Conservation (phyloP, 1,284 basidiomycete species). For the Leccinum angustisporum region DNA sequence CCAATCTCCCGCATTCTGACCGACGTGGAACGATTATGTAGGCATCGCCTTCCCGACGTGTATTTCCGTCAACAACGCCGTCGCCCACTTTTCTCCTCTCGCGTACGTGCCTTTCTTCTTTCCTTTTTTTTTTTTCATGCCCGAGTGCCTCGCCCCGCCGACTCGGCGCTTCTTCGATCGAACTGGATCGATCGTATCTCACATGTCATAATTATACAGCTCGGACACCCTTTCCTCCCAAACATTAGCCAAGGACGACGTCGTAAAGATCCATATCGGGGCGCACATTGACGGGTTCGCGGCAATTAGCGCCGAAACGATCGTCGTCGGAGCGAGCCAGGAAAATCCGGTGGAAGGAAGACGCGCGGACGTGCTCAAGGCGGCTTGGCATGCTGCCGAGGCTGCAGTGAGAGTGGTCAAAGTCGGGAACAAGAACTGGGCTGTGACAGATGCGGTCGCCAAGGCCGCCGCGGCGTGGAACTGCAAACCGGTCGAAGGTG, state of each 20-base stretch:
- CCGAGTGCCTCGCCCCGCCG: background rate
- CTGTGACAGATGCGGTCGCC: slow-evolving; percentile 85
- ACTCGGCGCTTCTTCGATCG: slow-evolving; percentile 4
- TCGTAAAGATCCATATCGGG: slow-evolving; percentile 95
- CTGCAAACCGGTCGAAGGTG: slow-evolving; percentile 90
- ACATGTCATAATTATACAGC: slow-evolving; percentile 35
- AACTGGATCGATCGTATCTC: slow-evolving; percentile 9
- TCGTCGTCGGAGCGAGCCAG: slow-evolving; percentile 78
- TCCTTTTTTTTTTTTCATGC: too few relatives aligned
- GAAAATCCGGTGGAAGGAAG: slow-evolving; percentile 79
- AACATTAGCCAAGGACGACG: slow-evolving; percentile 81
- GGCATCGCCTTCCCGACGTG: slow-evolving; percentile 94
- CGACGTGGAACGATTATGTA: slow-evolving; percentile 31
- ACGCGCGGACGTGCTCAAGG: slow-evolving; percentile 89
- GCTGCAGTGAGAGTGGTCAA: slow-evolving; percentile 86
- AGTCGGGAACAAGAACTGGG: slow-evolving; percentile 93
- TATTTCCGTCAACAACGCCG: slow-evolving; percentile 89
- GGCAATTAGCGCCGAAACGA: slow-evolving; percentile 86
- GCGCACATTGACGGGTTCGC: slow-evolving; percentile 97
- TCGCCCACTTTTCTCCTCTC: slow-evolving; percentile 80
- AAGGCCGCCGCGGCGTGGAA: slow-evolving; percentile 74
- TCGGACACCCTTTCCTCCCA: slow-evolving; percentile 70
- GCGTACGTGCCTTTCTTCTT: slow-evolving; percentile 41
- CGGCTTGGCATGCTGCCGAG: slow-evolving; percentile 92
- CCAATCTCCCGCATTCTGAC: slow-evolving; percentile 5